A percentile compares a stretch with the other conserved stretches of the same genome.
These are phyloP conservation scores for Diplodia sapinea DNA, from an alignment of 2,329 filamentous ascomycete species.

Conservation along the genomic window DNA sequence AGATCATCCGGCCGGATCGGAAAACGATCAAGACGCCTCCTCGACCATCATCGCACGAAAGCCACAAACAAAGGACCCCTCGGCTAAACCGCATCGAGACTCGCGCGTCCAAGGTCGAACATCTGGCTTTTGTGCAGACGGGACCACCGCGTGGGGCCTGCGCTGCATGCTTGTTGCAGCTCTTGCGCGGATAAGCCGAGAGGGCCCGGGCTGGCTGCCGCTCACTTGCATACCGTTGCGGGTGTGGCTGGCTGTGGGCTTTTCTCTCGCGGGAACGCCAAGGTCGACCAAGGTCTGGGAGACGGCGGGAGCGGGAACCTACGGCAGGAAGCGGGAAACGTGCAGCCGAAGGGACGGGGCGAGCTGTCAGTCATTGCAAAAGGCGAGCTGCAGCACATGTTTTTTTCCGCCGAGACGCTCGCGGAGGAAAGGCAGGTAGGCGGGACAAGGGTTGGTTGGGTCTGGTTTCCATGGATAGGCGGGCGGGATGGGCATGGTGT, in stretches of 20 bases:
- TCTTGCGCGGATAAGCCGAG: neutral
- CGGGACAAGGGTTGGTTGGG: too few species aligned
- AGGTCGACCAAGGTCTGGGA: too few species aligned
- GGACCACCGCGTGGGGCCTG: slow-evolving; percentile 10
- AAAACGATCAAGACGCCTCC: too few species aligned
- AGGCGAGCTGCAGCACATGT: too few species aligned
- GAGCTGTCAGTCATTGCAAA: too few species aligned
- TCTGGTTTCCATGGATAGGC: neutral
- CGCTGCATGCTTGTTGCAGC: neutral
- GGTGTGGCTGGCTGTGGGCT: neutral
- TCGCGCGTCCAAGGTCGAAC: slow-evolving; percentile 8
- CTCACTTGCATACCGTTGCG: neutral
- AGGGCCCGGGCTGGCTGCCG: neutral
- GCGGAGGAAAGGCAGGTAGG: too few species aligned
- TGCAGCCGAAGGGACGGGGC: too few species aligned
- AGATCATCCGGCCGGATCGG: too few species aligned
- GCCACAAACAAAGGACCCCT: too few species aligned
- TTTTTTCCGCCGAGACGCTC: too few species aligned
- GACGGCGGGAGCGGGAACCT: neutral
- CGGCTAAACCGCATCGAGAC: neutral
- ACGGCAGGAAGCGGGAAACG: too few species aligned
- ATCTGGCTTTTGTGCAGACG: slow-evolving; percentile 13
- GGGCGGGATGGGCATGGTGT: neutral
- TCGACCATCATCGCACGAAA: too few species aligned
- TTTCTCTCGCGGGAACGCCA: neutral